Evolutionary conservation across 2,329 filamentous ascomycete genomes (phyloP).

Genomic region (Fusarium sp.): DNA sequence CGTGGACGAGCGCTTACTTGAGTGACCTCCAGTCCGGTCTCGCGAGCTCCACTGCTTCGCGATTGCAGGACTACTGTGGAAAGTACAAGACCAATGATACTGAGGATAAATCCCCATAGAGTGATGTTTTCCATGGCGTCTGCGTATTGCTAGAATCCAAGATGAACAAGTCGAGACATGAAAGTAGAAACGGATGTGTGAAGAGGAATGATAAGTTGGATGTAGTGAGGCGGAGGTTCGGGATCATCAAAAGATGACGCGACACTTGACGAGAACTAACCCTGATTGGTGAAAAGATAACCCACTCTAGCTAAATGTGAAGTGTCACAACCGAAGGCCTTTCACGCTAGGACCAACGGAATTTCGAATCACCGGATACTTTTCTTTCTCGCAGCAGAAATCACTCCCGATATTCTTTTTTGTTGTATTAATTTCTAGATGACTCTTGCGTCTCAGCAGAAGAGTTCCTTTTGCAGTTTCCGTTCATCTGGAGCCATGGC

Average conservation of each 20-base stretch:
- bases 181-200: background rate
- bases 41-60: background rate
- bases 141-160: background rate
- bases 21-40: slow-evolving; percentile 32
- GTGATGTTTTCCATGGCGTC: background rate
- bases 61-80: background rate
- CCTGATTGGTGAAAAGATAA: background rate
- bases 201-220: background rate
- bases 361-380: background rate
- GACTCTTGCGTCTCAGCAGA: too few species aligned
- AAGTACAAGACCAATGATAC: background rate
- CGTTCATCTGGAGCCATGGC: too few species aligned
- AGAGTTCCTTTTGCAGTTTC: too few species aligned
- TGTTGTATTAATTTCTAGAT: too few species aligned
- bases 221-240: background rate
- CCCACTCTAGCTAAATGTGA: background rate
- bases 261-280: background rate
- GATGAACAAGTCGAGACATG: background rate
- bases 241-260: slow-evolving; percentile 1
- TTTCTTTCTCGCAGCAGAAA: background rate
- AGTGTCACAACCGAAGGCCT: accelerated
- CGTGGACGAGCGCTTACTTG: slow-evolving; percentile 2
- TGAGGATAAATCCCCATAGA: background rate
- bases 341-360: background rate
- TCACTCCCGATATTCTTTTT: too few species aligned